A percentile compares a stretch with the other conserved stretches of the same genome.
These are phyloP conservation scores for Aspergillus felis DNA, from an alignment of 2,329 filamentous ascomycete genomes.

Conservation along the genomic window DNA sequence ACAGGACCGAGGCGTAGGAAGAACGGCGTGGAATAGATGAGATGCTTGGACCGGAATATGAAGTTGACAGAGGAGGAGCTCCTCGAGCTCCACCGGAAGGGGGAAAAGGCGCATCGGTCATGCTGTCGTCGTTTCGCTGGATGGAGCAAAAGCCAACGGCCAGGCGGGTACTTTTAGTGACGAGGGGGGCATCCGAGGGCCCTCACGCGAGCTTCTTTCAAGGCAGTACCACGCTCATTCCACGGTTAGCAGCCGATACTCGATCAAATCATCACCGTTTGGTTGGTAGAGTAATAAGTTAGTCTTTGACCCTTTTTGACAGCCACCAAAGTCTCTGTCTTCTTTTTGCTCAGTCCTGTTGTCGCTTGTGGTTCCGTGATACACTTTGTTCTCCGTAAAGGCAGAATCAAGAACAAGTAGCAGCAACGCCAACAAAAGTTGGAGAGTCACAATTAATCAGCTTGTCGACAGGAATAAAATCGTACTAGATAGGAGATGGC, in stretches of 20 bases:
- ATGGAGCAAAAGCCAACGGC: slow-evolving; percentile 11
- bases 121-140: slow-evolving; percentile 28
- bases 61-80: slow-evolving; percentile 29
- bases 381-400: background rate
- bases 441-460: background rate
- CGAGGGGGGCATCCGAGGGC: background rate
- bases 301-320: background rate
- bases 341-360: background rate
- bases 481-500: background rate
- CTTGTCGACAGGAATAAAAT: background rate
- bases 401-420: background rate
- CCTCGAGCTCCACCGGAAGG: slow-evolving; percentile 39
- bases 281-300: background rate
- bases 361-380: background rate
- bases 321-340: background rate
- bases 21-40: slow-evolving; percentile 49
- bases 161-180: slow-evolving; percentile 4
- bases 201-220: slow-evolving; percentile 7
- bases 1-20: slow-evolving; percentile 61
- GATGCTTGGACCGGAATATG: slow-evolving; percentile 31
- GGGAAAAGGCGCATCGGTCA: slow-evolving; percentile 43
- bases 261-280: background rate
- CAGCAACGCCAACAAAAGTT: background rate
- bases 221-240: background rate
- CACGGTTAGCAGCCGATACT: background rate